Evolutionary conservation across 306 rosid species (phyloP).

Genomic region (Inga leiocalycina): DNA sequence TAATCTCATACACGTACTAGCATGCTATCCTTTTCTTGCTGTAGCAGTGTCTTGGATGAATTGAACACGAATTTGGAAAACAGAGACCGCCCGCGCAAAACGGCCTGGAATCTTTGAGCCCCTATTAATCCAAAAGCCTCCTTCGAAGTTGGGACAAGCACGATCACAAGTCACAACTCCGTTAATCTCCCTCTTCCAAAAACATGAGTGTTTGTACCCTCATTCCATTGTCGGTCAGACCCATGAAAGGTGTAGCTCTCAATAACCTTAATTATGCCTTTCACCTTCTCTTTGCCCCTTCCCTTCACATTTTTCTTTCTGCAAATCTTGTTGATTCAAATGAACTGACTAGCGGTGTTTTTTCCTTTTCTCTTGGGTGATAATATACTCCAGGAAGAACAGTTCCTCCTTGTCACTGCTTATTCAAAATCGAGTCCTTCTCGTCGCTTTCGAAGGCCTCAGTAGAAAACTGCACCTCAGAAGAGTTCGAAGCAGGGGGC

Average conservation of each 20-base stretch:
- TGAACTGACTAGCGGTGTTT: background rate
- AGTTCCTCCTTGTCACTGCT: slow-evolving; percentile 47
- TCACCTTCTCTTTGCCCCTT: background rate
- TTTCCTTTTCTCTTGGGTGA: background rate
- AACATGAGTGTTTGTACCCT: background rate
- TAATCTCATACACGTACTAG: background rate
- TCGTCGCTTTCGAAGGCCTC: slow-evolving; percentile 40
- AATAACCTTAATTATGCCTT: background rate
- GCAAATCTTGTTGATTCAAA: background rate
- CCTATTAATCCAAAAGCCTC: background rate
- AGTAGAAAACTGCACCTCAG: slow-evolving; percentile 27
- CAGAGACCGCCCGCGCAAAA: slow-evolving; percentile 2
- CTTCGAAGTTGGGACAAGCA: background rate
- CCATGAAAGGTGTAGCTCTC: slow-evolving; percentile 34
- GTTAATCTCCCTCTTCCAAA: background rate
- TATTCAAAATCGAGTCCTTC: slow-evolving; percentile 42
- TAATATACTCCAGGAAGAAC: slow-evolving; percentile 38
- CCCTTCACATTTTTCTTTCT: background rate
- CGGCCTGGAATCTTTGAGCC: slow-evolving; percentile 16
- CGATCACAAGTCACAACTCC: background rate
- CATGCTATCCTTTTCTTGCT: slow-evolving; percentile 38
- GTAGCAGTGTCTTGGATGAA: background rate
- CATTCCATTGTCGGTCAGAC: slow-evolving; percentile 5
- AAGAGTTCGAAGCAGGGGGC: slow-evolving; percentile 48
- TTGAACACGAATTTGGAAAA: background rate